Evolutionary conservation across 208 protist genomes (phyloP).

Genomic region (Vickermania ingenoplastis): DNA sequence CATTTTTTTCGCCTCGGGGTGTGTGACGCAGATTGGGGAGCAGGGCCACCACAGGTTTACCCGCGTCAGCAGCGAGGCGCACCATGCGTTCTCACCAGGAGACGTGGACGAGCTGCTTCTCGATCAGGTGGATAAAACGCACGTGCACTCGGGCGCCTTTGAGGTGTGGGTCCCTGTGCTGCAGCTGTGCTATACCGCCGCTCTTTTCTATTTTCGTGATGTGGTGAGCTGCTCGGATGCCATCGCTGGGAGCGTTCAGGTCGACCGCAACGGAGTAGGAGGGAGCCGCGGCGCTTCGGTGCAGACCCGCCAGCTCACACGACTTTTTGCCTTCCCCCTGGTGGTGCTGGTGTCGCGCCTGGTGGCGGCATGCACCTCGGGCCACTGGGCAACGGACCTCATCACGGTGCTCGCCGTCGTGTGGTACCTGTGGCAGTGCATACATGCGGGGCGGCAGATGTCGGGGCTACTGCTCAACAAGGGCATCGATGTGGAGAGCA

Average conservation of each 20-base stretch:
- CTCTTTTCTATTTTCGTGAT: not conserved
- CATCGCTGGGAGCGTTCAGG: not conserved
- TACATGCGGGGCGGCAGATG: constrained; percentile 16
- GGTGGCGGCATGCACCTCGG: not conserved
- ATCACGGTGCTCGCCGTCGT: constrained; percentile 15
- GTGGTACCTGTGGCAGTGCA: constrained; percentile 19
- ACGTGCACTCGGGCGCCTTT: not conserved
- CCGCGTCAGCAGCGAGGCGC: constrained; percentile 12
- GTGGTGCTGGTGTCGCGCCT: not conserved
- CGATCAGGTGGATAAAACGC: not conserved
- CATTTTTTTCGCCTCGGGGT: constrained; percentile 56
- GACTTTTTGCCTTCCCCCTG: not conserved
- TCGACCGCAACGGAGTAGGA: not conserved
- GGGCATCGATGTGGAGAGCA: constrained; percentile 11
- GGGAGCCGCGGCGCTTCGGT: not conserved
- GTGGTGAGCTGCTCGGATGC: not conserved
- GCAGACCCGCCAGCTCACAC: not conserved
- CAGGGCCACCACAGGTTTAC: constrained; percentile 29
- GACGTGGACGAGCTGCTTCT: not conserved
- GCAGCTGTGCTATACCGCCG: not conserved
- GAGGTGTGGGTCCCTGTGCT: not conserved
- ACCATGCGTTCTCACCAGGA: too few species aligned
- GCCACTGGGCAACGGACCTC: not conserved
- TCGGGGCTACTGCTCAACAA: constrained; percentile 67
- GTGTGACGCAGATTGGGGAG: constrained; percentile 39